Conservation (phyloP, 345 rosid genomes). For the Garcia nutans region DNA sequence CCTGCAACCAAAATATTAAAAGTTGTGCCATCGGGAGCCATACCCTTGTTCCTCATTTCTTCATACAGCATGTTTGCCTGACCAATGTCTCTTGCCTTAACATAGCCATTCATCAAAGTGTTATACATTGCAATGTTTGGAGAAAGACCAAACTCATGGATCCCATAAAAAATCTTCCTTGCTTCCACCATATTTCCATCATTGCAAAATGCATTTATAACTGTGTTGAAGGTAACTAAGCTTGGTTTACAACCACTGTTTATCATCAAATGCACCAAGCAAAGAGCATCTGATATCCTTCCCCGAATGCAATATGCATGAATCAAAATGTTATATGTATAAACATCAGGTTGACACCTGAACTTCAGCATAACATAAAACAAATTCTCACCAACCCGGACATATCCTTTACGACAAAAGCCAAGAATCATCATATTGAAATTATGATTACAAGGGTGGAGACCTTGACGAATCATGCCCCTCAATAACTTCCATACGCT, state of each 20-base stretch:
- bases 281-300: constrained; percentile 36
- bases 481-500: constrained; percentile 65
- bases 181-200: constrained; percentile 58
- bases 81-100: constrained; percentile 57
- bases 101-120: constrained; percentile 61
- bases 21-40: constrained; percentile 63
- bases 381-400: constrained; percentile 53
- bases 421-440: constrained; percentile 57
- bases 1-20: constrained; percentile 65
- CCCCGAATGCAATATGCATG: constrained; percentile 53
- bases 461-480: constrained; percentile 56
- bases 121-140: constrained; percentile 52
- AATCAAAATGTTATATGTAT: constrained; percentile 60
- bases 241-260: constrained; percentile 51
- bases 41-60: constrained; percentile 53
- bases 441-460: constrained; percentile 42
- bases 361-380: constrained; percentile 55
- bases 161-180: constrained; percentile 45
- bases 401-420: constrained; percentile 52
- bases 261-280: constrained; percentile 55
- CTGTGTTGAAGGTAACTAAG: constrained; percentile 43
- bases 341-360: constrained; percentile 52
- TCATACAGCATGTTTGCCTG: constrained; percentile 53
- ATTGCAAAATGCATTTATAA: constrained; percentile 56
- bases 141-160: constrained; percentile 43